Conservation (phyloP, 1,139 yeast species). For the Casaregolazyma lundiana region DNA sequence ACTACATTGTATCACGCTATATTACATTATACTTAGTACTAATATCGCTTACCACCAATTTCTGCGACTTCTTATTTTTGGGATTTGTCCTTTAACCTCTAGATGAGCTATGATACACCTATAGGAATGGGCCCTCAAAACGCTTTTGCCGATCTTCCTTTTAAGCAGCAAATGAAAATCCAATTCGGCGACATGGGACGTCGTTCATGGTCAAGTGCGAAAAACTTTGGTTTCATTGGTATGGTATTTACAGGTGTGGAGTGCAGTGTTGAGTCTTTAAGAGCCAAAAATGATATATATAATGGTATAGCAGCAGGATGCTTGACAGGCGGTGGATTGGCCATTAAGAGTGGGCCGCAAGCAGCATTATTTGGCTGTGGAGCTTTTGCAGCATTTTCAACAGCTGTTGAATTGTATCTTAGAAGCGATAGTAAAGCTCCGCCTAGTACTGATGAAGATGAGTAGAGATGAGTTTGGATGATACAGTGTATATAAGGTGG, state of each 20-base stretch:
- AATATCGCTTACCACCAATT: too few species aligned
- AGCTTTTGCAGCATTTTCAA: constrained; percentile 94
- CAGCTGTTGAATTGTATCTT: constrained; percentile 86
- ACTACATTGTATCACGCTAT: too few species aligned
- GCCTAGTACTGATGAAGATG: constrained; percentile 85
- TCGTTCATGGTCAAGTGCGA: constrained; percentile 81
- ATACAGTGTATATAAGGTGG: not conserved
- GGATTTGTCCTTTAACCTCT: not conserved
- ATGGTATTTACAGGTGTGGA: constrained; percentile 92
- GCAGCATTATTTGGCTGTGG: constrained; percentile 92
- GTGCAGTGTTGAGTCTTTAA: constrained; percentile 70
- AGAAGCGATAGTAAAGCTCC: constrained; percentile 83
- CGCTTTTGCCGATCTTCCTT: constrained; percentile 72
- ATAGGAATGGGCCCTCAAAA: constrained; percentile 48
- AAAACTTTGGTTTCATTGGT: constrained; percentile 93
- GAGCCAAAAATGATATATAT: constrained; percentile 91
- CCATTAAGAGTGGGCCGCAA: constrained; percentile 89
- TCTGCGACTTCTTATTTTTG: too few species aligned
- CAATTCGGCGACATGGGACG: constrained; percentile 91
- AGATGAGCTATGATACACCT: constrained; percentile 74
- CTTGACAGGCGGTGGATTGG: constrained; percentile 85
- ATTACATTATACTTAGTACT: too few species aligned
- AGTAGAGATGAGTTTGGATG: constrained; percentile 35
- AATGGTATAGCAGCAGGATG: constrained; percentile 95
- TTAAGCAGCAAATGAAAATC: constrained; percentile 86